phyloP scores from a whole-genome alignment of 75 land plant genomes.

The Gnetum montanum region DNA sequence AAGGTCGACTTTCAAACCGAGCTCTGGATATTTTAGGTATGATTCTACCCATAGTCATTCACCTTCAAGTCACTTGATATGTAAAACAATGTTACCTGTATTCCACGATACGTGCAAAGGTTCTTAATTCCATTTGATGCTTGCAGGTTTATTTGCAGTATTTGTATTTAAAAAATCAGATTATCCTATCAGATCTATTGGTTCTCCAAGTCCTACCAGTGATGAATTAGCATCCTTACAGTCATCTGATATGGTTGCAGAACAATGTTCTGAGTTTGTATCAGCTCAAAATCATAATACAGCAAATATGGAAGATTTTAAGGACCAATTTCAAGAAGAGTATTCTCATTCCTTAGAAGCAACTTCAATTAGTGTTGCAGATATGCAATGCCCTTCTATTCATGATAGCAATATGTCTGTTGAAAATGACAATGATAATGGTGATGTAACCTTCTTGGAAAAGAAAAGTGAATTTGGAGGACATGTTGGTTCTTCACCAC shows the following conservation, averaged over 20 bases:
- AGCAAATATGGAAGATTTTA: conserved; percentile 1
- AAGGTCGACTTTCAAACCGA: neutral
- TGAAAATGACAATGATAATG: no score
- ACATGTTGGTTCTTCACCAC: no score
- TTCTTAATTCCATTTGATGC: neutral
- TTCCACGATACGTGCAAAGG: neutral
- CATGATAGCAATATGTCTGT: no score
- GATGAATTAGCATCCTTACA: neutral
- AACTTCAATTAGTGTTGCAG: neutral
- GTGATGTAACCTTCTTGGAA: no score
- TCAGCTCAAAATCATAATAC: conserved; percentile 1
- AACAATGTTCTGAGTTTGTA: neutral
- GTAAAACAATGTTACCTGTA: neutral
- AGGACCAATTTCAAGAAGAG: neutral
- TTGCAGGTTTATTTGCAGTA: conserved; percentile 6
- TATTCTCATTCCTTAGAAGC: neutral
- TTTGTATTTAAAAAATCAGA: conserved; percentile 5
- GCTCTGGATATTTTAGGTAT: neutral
- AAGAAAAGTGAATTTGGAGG: no score
- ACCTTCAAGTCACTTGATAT: neutral
- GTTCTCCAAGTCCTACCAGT: conserved; percentile 3
- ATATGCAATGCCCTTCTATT: no score
- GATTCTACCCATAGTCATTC: neutral
- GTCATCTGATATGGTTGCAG: neutral
- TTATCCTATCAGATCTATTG: neutral